Base-by-base conservation (phyloP, 495 filamentous ascomycete species). In the Alectoria sarmentosa region DNA sequence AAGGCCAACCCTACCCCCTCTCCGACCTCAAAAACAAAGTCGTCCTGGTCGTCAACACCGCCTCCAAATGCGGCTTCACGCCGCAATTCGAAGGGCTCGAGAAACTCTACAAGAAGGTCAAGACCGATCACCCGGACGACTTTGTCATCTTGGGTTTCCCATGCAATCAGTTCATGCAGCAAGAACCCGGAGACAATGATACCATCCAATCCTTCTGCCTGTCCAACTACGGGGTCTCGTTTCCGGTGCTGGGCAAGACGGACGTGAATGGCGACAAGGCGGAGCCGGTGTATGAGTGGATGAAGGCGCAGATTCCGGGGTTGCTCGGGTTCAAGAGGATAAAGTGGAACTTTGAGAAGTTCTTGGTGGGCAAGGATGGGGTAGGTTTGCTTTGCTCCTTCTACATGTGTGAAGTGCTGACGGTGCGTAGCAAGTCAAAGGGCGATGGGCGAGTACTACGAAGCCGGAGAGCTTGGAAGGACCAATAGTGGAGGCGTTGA, bases 321-420 rank as follows among this genome's bases (percentile, higher is more conserved):
- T 57, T 96, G 9, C 70, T 96, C 72, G 94, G 94, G 28, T 67
- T 97, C 71, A 92, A 92, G 86, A 72, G 86, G 42, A 81, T 98
- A 69, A 95, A 96, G 88, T 96, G 92, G 91, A 96, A 93, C 74
- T 95, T 96, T 76, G 95, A 98, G 81, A 98, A 98, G 83, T 98
- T 96, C 75, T 76, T 98, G 67, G 80, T 98, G 62, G 86, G 85
- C n/a, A 81, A 82, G 61, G 90, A 96, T 74, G 60, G 91, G 96
- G 73, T 55, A 36, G 34, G 28, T 34, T n/a, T 34, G 93, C 93
- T 4, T 10, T 34, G 14, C 26, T 15, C 3, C n/a, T 34, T 34
- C 3, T 10, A 6, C 52, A 0, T 82, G 21, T 55, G 28, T 8
- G 28, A 21, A 30, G 52, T n/a, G 52, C 52, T 55, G 52, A 55